Percentiles rank a stretch among this genome's conserved stretches.
Conservation (phyloP, 2,329 filamentous ascomycete genomes). For the Diplodia sapinea region DNA sequence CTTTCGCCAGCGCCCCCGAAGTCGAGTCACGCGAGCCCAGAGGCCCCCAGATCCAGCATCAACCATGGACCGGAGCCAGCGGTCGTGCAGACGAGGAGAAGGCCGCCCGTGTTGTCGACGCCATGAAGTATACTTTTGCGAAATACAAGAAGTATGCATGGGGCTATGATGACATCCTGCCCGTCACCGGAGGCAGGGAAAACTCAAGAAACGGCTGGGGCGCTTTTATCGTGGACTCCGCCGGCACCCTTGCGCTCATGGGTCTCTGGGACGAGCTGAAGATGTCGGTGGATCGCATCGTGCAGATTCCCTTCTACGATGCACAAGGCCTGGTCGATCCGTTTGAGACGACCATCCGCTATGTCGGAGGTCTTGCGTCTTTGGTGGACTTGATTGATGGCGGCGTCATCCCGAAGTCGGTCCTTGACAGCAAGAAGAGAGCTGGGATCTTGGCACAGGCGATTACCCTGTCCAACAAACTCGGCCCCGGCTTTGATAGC, state of each 20-base stretch:
- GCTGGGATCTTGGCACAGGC: conserved; percentile 47
- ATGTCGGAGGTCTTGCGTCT: conserved; percentile 49
- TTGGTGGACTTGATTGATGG: conserved; percentile 51
- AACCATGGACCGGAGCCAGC: conserved; percentile 44
- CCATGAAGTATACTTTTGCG: conserved; percentile 50
- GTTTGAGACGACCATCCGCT: conserved; percentile 51
- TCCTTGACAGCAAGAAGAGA: conserved; percentile 42
- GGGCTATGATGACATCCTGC: conserved; percentile 49
- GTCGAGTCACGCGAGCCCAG: background rate
- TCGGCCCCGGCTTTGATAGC: conserved; percentile 49
- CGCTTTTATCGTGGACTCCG: conserved; percentile 51
- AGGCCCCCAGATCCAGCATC: conserved; percentile 44
- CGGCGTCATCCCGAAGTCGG: conserved; percentile 45
- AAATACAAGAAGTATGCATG: conserved; percentile 49
- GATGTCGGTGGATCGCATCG: conserved; percentile 47
- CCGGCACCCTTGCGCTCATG: conserved; percentile 50
- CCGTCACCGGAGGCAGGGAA: conserved; percentile 46
- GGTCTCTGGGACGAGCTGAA: conserved; percentile 52
- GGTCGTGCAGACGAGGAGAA: conserved; percentile 44
- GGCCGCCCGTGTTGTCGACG: conserved; percentile 44
- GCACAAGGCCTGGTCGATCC: conserved; percentile 48
- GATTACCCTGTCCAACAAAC: conserved; percentile 45
- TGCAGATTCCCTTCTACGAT: conserved; percentile 46
- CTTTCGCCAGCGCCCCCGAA: background rate
- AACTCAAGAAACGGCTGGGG: conserved; percentile 51